phyloP scores from a whole-genome alignment of 2,329 filamentous ascomycete genomes.

The Ceratocystis eucalypticola region DNA sequence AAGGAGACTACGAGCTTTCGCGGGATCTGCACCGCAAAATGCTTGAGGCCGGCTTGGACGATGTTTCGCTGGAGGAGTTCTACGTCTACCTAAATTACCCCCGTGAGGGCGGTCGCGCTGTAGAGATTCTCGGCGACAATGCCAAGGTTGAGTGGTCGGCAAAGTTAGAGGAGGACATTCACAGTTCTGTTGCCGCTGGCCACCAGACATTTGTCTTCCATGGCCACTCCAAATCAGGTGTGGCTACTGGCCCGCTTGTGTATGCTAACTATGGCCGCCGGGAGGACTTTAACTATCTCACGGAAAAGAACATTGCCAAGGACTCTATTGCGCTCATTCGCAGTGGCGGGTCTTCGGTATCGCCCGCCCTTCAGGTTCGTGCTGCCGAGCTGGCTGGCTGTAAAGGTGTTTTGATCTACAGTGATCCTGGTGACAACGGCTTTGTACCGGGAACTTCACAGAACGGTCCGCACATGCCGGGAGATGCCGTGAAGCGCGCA shows the following conservation, averaged over 20 bases:
- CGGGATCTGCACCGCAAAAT: slow-evolving; percentile 75
- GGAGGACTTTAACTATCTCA: slow-evolving; percentile 64
- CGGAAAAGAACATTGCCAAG: slow-evolving; percentile 57
- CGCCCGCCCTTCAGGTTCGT: slow-evolving; percentile 72
- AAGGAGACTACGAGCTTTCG: slow-evolving; percentile 77
- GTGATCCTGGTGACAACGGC: slow-evolving; percentile 74
- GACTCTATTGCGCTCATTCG: slow-evolving; percentile 72
- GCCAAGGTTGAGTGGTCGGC: slow-evolving; percentile 59
- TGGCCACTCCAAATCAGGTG: slow-evolving; percentile 73
- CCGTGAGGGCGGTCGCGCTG: slow-evolving; percentile 56
- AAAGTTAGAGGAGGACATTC: slow-evolving; percentile 62
- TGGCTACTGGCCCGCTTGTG: slow-evolving; percentile 72
- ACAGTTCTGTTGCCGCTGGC: slow-evolving; percentile 42
- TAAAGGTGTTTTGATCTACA: slow-evolving; percentile 80
- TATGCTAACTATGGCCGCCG: slow-evolving; percentile 87
- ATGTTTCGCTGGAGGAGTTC: slow-evolving; percentile 64
- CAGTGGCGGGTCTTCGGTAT: slow-evolving; percentile 60
- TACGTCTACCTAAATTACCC: slow-evolving; percentile 91
- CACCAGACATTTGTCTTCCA: slow-evolving; percentile 72
- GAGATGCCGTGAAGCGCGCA: slow-evolving; percentile 70
- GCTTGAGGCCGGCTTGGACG: slow-evolving; percentile 55
- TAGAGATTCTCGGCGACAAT: slow-evolving; percentile 63
- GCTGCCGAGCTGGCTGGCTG: slow-evolving; percentile 79
- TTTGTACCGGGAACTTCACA: slow-evolving; percentile 64
- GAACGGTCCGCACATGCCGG: slow-evolving; percentile 64